Evolutionary conservation across 345 rosid genomes (phyloP), one percentile per base, ranked within the genome.

Genomic region (Sonneratia alba): DNA sequence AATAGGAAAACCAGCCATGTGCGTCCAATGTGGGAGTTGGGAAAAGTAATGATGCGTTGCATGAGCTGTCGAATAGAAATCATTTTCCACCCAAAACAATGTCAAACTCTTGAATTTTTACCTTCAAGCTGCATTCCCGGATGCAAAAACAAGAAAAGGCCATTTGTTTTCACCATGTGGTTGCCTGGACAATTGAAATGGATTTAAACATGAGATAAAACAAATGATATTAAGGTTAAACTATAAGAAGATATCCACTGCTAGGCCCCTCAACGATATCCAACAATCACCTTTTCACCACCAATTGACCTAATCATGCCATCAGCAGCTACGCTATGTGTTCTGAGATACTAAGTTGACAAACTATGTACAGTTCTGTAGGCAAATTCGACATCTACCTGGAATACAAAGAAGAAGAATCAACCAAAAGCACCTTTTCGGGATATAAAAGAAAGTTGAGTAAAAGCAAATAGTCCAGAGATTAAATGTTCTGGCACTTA

Each of bases 301-400:
- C 89, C 87, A 11, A 94, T 66, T 73, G 97, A 86, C 74, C 95
- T 88, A 68, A 88, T 71, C 85, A 87, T 94, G 24, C 90, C 97
- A 79, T 94, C 97, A 69, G 88, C 97, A 77, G 97, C 97, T 15
- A 92, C 95, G 77, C 96, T 91, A 37, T 87, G 77, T 18, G 87
- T 75, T 78, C 98, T 84, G 49, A 91, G 78, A 79, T 84, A 90
- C 82, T 91, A 93, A 5, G 96, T 88, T 0, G 92, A 85, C 57
- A 91, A 82, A 61, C 38, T 79, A 79, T 91, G 88, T 69, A 82
- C 84, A 71, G 79, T 77, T 3, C 90, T 89, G 80, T 91, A 80
- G 19, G 81, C 87, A 81, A 75, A 94, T 75, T 90, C 98, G 78
- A 91, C 79, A 78, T 88, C 93, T 37, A 88, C 88, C 97, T 93